Base-by-base conservation (phyloP, 176 grass and related monocot genomes). In the Thinopyrum elongatum region DNA sequence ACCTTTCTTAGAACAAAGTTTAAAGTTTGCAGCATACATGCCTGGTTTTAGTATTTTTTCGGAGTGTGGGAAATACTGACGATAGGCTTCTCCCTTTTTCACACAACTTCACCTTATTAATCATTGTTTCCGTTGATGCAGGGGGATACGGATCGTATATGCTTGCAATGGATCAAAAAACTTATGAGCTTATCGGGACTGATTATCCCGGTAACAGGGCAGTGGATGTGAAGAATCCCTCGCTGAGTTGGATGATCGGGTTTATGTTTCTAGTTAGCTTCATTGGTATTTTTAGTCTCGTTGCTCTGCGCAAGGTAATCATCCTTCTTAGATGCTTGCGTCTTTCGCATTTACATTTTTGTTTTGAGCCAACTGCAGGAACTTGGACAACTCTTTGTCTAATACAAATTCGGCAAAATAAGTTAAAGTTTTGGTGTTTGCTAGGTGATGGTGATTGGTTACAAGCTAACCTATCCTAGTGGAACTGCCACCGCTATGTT, bases 261-360 rank as follows among this genome's bases (percentile, higher is more conserved):
- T 95, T 94, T 81, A 92, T 94, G 89, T 98, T 95, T 77, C 78
- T 92, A 1, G 89, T 95, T 58, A 95, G 95, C 62, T 98, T 98
- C 28, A 80, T 95, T 28, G 95, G 95, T 13, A 77, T 98, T 33
- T 98, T 98, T 81, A 93, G 89, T 80, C 87, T 98, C 8, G 95
- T 98, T 19, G 80, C 95, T 30, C 78, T 98, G 22, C 87, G 87
- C 10, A 95, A 98, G 95, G 95, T 95, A 93, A 3, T 23, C 16
- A 39, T 12, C 55, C 36, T 27, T 64, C n/a, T 7, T 26, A 19
- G 28, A 64, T 73, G 6, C 30, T 3, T 19, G 42, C 23, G 59
- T 25, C 15, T 64, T 34, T 15, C 11, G 11, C 78, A 51, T 85
- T 67, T 51, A 76, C n/a, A 38, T n/a, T 8, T 31, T 67, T 83